Conservation (phyloP, 1,284 basidiomycete species). For the Hymenochaete sp. region DNA sequence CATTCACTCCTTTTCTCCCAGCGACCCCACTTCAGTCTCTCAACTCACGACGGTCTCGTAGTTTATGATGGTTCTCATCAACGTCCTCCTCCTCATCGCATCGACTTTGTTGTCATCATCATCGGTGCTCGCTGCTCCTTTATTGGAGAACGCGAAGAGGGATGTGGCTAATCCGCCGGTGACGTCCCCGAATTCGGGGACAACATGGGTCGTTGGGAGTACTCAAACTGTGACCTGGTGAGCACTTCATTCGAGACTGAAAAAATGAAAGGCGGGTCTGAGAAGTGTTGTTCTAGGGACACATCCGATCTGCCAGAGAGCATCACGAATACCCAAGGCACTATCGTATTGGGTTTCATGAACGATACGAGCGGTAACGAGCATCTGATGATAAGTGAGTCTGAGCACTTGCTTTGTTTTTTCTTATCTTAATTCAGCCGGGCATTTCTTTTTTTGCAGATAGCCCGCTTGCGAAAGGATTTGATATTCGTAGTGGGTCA, state of each 20-base stretch:
- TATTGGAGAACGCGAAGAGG: constrained; percentile 3
- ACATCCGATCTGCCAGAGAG: constrained; percentile 12
- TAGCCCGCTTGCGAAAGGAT: constrained; percentile 33
- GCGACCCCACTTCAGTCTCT: constrained; percentile 5
- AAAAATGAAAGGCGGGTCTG: no score
- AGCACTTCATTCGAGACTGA: neutral
- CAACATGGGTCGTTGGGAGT: constrained; percentile 14
- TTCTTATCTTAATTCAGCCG: neutral
- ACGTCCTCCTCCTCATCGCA: constrained; percentile 5
- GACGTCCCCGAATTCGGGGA: constrained; percentile 14
- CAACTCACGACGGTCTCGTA: constrained; percentile 1
- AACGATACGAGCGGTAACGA: constrained; percentile 15
- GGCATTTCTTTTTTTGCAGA: constrained; percentile 23
- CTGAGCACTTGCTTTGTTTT: neutral
- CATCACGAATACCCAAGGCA: constrained; percentile 14
- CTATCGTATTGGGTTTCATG: constrained; percentile 16
- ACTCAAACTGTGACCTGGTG: constrained; percentile 16
- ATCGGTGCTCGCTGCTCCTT: constrained; percentile 3
- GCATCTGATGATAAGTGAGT: constrained; percentile 15
- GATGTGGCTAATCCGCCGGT: constrained; percentile 17
- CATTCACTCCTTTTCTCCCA: neutral
- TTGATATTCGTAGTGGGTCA: constrained; percentile 32
- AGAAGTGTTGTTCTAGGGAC: constrained; percentile 10
- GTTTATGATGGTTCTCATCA: constrained; percentile 7
- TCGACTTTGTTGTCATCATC: constrained; percentile 2